A percentile compares a stretch with the other conserved stretches of the same genome.
Evolutionary conservation across 2,329 filamentous ascomycete species (phyloP).

Genomic region (Aquanectria penicillioides): DNA sequence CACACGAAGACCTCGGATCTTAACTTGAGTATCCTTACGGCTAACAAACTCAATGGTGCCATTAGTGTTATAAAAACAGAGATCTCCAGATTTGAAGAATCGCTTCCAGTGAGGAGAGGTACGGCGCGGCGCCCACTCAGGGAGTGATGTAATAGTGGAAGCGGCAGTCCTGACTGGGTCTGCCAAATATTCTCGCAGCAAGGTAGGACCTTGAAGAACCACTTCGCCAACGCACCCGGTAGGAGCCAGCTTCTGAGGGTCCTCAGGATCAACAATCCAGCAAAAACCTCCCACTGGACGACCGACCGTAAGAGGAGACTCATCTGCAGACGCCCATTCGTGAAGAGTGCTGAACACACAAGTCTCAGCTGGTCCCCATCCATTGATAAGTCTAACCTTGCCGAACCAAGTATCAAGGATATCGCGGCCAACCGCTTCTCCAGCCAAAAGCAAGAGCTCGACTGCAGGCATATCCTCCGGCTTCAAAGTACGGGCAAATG

Average conservation of each 20-base stretch:
- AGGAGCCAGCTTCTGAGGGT: constrained; percentile 28
- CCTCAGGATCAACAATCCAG: constrained; percentile 32
- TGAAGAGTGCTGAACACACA: constrained; percentile 29
- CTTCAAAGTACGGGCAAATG: constrained; percentile 27
- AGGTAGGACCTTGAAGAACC: constrained; percentile 32
- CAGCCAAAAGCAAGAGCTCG: constrained; percentile 29
- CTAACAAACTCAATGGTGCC: constrained; percentile 54
- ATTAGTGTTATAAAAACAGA: constrained; percentile 44
- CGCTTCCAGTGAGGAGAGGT: constrained; percentile 25
- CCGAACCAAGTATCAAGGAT: constrained; percentile 29
- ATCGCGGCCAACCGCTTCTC: constrained; percentile 30
- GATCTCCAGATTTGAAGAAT: constrained; percentile 37
- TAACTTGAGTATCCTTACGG: constrained; percentile 64
- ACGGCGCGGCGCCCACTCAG: constrained; percentile 21
- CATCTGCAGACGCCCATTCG: neutral
- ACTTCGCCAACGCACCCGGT: constrained; percentile 33
- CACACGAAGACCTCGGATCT: constrained; percentile 61
- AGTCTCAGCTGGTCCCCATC: constrained; percentile 38
- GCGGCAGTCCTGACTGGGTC: constrained; percentile 32
- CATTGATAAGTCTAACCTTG: constrained; percentile 32
- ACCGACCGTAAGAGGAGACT: constrained; percentile 24
- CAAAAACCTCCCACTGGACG: constrained; percentile 10
- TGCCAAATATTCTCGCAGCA: constrained; percentile 37
- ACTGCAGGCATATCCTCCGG: constrained; percentile 26
- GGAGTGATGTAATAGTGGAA: constrained; percentile 44